A percentile compares a stretch with the other conserved stretches of the same genome.
Evolutionary conservation across 2,329 filamentous ascomycete species (phyloP).

Genomic region (Trichophyton benhamiae): DNA sequence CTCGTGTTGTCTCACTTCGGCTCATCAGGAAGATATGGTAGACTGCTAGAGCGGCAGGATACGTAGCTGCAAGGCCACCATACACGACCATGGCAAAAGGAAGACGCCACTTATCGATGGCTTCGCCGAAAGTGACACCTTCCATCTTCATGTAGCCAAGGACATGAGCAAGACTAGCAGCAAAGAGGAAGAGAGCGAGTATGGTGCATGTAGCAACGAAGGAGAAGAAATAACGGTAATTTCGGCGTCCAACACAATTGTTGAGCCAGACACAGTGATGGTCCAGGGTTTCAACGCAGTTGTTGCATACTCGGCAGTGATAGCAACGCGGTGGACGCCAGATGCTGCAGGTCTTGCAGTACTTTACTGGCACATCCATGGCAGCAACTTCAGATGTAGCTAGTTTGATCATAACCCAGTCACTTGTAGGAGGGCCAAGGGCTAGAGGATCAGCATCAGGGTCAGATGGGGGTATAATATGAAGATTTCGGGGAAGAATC

Average conservation of each 20-base stretch:
- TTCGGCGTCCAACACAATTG: constrained; percentile 91
- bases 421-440: constrained; percentile 72
- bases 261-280: constrained; percentile 99
- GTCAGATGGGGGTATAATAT: constrained; percentile 67
- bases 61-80: constrained; percentile 58
- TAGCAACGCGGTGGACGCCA: constrained; percentile 94
- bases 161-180: constrained; percentile 67
- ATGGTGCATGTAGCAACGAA: constrained; percentile 74
- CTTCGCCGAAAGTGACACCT: constrained; percentile 52
- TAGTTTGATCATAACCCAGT: constrained; percentile 86
- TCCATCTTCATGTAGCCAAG: constrained; percentile 56
- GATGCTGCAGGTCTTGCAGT: constrained; percentile 93
- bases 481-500: constrained; percentile 87
- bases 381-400: constrained; percentile 62
- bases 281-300: constrained; percentile 92
- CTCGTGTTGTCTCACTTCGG: constrained; percentile 84
- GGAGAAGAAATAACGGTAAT: constrained; percentile 95
- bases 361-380: constrained; percentile 97
- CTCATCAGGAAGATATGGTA: constrained; percentile 90
- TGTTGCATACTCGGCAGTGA: constrained; percentile 93
- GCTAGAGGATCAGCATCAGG: constrained; percentile 69
- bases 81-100: constrained; percentile 86
- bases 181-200: constrained; percentile 63
- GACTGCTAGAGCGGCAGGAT: constrained; percentile 68
- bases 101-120: constrained; percentile 60